Percentiles rank a stretch among this genome's conserved stretches.
These are phyloP conservation scores for Naganishia sp. DNA, from an alignment of 1,284 basidiomycete genomes.

Conservation along the genomic window DNA sequence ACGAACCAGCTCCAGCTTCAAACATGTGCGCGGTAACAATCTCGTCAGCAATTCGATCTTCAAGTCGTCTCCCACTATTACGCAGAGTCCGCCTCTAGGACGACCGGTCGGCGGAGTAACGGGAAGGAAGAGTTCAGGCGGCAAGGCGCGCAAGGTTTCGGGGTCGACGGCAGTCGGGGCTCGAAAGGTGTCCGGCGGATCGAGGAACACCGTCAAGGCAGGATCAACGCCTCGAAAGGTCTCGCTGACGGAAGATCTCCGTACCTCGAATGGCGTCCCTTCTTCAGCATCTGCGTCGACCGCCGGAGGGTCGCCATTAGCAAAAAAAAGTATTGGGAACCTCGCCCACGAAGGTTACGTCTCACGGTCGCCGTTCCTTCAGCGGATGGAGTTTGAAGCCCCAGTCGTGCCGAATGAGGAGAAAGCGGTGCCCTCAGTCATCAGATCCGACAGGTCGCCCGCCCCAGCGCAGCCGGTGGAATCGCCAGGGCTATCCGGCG, in stretches of 20 bases:
- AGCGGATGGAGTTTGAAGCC: constrained; percentile 26
- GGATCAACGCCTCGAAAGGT: constrained; percentile 20
- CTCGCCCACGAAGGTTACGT: constrained; percentile 75
- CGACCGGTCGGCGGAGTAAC: not conserved
- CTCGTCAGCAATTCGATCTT: constrained; percentile 89
- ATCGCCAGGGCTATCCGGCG: not conserved
- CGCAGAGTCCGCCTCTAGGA: constrained; percentile 10
- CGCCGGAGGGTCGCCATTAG: not conserved
- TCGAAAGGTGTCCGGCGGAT: constrained; percentile 9
- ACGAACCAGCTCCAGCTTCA: constrained; percentile 77
- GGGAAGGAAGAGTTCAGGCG: constrained; percentile 1
- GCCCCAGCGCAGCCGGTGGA: not conserved
- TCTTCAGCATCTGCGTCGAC: constrained; percentile 7
- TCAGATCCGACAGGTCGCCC: not conserved
- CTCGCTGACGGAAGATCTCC: constrained; percentile 9
- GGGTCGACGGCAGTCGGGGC: not conserved
- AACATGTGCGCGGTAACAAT: constrained; percentile 74
- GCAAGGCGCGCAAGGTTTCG: constrained; percentile 17
- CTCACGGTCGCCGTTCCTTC: constrained; percentile 78
- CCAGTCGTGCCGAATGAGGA: not conserved
- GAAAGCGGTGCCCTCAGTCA: not conserved
- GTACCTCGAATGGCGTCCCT: constrained; percentile 21
- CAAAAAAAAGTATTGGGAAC: constrained; percentile 70
- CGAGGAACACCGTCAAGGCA: constrained; percentile 1
- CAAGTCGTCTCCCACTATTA: constrained; percentile 54